Conservation (phyloP, 2,329 filamentous ascomycete species). For the Fusarium illudens region DNA sequence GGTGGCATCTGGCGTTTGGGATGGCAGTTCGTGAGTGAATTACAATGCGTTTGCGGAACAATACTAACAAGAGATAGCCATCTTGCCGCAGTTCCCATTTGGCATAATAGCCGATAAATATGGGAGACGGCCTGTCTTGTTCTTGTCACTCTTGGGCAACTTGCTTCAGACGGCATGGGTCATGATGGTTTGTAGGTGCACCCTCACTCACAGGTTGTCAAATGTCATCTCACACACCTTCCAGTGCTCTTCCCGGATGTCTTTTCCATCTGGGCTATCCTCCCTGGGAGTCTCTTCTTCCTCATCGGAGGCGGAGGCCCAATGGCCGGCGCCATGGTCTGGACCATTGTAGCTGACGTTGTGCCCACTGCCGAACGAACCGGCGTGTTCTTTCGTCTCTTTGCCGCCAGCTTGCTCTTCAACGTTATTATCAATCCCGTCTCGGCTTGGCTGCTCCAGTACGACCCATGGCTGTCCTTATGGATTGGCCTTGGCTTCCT, state of each 20-base stretch:
- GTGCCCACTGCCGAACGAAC: slow-evolving; percentile 50
- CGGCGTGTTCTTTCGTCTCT: slow-evolving; percentile 52
- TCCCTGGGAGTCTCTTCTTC: slow-evolving; percentile 46
- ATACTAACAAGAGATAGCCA: slow-evolving; percentile 40
- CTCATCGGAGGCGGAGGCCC: slow-evolving; percentile 54
- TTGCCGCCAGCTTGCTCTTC: slow-evolving; percentile 49
- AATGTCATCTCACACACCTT: slow-evolving; percentile 21
- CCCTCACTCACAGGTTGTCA: accelerated
- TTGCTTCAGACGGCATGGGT: slow-evolving; percentile 43
- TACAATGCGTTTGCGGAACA: background rate
- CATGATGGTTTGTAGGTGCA: slow-evolving; percentile 45
- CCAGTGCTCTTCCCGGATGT: slow-evolving; percentile 49
- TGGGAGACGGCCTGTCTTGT: slow-evolving; percentile 54
- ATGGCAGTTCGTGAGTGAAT: slow-evolving; percentile 54
- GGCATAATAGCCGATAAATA: slow-evolving; percentile 58
- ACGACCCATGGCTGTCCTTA: slow-evolving; percentile 53
- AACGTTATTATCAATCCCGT: slow-evolving; percentile 52
- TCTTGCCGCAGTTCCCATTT: slow-evolving; percentile 56
- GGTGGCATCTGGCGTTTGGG: slow-evolving; percentile 56
- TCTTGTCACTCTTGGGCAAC: slow-evolving; percentile 47
- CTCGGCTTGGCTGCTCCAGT: slow-evolving; percentile 51
- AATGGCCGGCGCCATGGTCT: slow-evolving; percentile 55
- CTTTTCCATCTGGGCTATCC: slow-evolving; percentile 53
- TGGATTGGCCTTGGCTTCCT: slow-evolving; percentile 46
- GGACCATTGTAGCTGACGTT: slow-evolving; percentile 56